Base-by-base conservation (phyloP, 2,329 filamentous ascomycete species). In the Aspergillus candidus region DNA sequence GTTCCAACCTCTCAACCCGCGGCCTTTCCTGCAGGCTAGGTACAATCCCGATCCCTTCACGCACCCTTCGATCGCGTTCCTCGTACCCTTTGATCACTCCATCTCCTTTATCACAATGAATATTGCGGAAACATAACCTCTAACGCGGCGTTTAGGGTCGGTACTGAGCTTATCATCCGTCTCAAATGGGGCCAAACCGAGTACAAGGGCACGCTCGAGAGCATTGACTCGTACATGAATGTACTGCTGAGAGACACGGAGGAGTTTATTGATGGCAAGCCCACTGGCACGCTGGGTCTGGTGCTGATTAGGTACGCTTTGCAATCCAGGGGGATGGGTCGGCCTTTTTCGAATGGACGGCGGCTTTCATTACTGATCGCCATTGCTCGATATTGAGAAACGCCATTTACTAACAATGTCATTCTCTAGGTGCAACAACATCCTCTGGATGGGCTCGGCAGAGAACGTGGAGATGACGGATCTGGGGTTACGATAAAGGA, bases 211-310 rank as follows among this genome's bases (percentile, higher is more conserved):
- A 80, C 81, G 54, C 80, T 98, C 51, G 86, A 95, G 63, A 91
- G 86, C 59, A 87, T 94, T 63, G 93, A 98, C 73, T 89, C 86
- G 64, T 98, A 98, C 76, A 97, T 98, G 91, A 98, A 98, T 74
- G 83, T 98, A 53, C 89, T 97, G 72, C 79, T 98, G 52, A 82
- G 83, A 54, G 84, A 85, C 59, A 90, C 91, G 40, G 87, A 95
- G 71, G 93, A 98, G 70, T 96, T 84, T 71, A 86, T 95, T 62
- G 82, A 89, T 64, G 84, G 88, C 56, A 86, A 94, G 77, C 83
- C 82, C 66, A 88, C 85, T 31, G 91, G 89, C 45, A 80, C 80
- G 38, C 72, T 98, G 54, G 93, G 93, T 6, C 86, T 95, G 70
- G 90, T 98, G 36, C 70, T 98, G 59, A 97, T 98, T 62, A 77